Base-by-base conservation (phyloP, 176 grass and related monocot species). In the Luzula sylvatica region DNA sequence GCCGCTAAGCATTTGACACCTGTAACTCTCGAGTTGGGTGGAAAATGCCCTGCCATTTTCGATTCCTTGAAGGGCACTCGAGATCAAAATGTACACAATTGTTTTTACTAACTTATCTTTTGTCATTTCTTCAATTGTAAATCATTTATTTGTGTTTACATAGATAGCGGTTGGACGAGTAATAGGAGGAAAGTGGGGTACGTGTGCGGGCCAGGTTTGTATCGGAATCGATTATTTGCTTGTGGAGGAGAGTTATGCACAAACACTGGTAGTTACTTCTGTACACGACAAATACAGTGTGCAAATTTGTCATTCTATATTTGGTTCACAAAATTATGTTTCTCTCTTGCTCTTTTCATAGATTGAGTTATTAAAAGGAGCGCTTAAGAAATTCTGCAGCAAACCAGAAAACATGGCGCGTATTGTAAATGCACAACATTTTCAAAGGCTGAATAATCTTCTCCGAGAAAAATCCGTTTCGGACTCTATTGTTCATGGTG, bases 21-120 rank as follows among this genome's bases (percentile, higher is more conserved):
- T 19, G 85, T 98, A 19, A 79, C 74, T 74, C 56, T 98, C 11
- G 92, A 98, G 70, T 67, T 98, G 2, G 92, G 92, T 46, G 92
- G 78, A 16, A 98, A 98, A 61, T 90, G 85, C 78, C 92, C 92
- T 0, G 87, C 85, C 66, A 98, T 98, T 65, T 65, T 98, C 23
- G 92, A 98, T 61, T 67, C 86, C 17, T 3, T 86, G 3, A 21
- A 8, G 20, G 38, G 56, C 52, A 27, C 60, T n/a, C 56, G 78
- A 69, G 72, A 98, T 8, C 62, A 35, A 56, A 42, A 57, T 61
- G 77, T 80, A 73, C 7, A n/a, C 38, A 15, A n/a, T 7, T 27
- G 7, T 30, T 27, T 11, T 13, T 52, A 79, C 61, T 58, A 65
- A 64, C 49, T 62, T 28, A 9, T 21, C 9, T 42, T 14, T 72